phyloP scores from a whole-genome alignment of 805 yeast species.

The Kockiozyma suomiensis region DNA sequence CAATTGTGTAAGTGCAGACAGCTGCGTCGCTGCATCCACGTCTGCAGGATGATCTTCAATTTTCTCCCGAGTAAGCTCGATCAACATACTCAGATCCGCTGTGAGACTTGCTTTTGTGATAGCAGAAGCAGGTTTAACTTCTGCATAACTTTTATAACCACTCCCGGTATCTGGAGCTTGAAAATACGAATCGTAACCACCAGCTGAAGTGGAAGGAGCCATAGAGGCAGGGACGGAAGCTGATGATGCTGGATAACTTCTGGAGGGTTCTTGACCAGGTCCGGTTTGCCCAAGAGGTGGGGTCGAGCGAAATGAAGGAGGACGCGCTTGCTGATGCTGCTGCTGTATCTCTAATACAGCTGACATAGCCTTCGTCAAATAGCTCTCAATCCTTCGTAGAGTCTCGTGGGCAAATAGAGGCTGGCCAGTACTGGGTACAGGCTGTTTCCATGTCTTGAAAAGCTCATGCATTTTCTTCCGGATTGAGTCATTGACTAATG shows the following conservation, averaged over 20 bases:
- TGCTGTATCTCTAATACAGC: conserved; percentile 27
- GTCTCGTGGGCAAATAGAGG: conserved; percentile 75
- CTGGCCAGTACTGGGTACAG: conserved; percentile 57
- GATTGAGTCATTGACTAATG: conserved; percentile 74
- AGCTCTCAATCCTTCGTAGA: conserved; percentile 70
- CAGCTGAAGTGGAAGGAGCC: neutral
- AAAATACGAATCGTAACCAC: neutral
- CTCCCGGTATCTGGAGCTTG: conserved; percentile 2
- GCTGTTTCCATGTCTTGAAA: conserved; percentile 83
- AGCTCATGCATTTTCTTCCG: conserved; percentile 73
- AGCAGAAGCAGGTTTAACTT: neutral
- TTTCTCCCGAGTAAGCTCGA: conserved; percentile 18
- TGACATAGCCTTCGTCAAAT: conserved; percentile 46
- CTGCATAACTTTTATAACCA: neutral
- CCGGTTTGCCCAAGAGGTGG: conserved; percentile 3
- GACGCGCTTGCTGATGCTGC: conserved; percentile 24
- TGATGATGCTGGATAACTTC: neutral
- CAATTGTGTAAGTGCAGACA: conserved; percentile 32
- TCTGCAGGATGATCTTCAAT: conserved; percentile 16
- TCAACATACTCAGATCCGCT: conserved; percentile 19
- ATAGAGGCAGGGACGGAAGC: conserved; percentile 2
- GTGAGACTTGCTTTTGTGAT: conserved; percentile 17
- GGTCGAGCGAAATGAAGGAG: neutral
- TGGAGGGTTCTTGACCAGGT: conserved; percentile 2
- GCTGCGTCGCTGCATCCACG: conserved; percentile 38